A percentile compares a stretch with the other conserved stretches of the same genome.
phyloP scores from a whole-genome alignment of 306 rosid genomes.

The Hippophae tibetana region DNA sequence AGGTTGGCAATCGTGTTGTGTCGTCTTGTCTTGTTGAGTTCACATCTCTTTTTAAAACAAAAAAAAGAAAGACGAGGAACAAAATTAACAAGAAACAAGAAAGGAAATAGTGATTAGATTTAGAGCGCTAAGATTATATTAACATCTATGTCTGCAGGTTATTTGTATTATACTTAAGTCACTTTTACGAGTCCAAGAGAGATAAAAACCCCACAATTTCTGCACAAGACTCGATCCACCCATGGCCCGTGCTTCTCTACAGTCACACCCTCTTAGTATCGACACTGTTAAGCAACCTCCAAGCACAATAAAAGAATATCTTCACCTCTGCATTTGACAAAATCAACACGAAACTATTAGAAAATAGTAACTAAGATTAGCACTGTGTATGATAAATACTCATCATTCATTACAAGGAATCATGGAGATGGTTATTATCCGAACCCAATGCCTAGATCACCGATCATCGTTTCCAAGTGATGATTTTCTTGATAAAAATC shows the following conservation, averaged over 20 bases:
- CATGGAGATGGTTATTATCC: too few relatives aligned
- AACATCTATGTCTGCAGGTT: slow-evolving; percentile 44
- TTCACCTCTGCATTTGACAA: slow-evolving; percentile 39
- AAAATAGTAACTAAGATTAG: too few relatives aligned
- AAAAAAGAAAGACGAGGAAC: too few relatives aligned
- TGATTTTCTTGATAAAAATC: too few relatives aligned
- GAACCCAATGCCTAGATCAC: too few relatives aligned
- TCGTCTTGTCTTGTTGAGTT: too few relatives aligned
- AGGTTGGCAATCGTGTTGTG: too few relatives aligned
- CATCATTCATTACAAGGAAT: too few relatives aligned
- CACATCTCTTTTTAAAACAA: too few relatives aligned
- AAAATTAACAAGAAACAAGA: too few relatives aligned
- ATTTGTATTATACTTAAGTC: slow-evolving; percentile 32
- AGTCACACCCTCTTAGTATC: slow-evolving; percentile 36
- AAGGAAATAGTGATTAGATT: background rate
- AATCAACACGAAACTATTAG: background rate
- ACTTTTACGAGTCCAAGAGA: slow-evolving; percentile 41
- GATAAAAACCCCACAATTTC: slow-evolving; percentile 43
- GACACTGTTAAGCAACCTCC: slow-evolving; percentile 53
- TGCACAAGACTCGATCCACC: slow-evolving; percentile 36
- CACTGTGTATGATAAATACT: too few relatives aligned
- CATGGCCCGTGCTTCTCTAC: slow-evolving; percentile 38
- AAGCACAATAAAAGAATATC: slow-evolving; percentile 56
- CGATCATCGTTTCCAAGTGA: too few relatives aligned
- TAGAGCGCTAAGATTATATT: slow-evolving; percentile 32